Conservation (phyloP, 768 basidiomycete species). For the Trametes villosa region DNA sequence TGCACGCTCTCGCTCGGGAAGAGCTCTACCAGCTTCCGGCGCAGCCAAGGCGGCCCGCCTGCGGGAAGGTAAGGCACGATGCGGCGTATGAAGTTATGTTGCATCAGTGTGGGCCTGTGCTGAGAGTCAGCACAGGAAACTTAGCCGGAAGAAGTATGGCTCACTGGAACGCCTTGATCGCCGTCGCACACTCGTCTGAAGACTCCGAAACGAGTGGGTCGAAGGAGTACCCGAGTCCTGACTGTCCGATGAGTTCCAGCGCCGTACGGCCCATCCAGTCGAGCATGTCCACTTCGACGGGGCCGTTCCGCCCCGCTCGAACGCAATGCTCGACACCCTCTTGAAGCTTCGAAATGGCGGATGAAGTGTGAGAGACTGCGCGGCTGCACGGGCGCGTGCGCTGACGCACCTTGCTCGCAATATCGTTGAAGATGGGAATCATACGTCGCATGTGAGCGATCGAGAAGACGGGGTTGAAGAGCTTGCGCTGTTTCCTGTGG, state of each 20-base stretch:
- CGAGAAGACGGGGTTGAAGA: constrained; percentile 21
- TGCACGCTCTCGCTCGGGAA: constrained; percentile 10
- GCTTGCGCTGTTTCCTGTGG: too few relatives aligned
- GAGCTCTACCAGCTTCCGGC: background rate
- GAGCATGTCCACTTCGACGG: constrained; percentile 22
- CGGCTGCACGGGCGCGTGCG: background rate
- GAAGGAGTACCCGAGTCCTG: constrained; percentile 45
- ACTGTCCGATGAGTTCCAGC: constrained; percentile 46
- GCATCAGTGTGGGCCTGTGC: too few relatives aligned
- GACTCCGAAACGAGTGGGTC: constrained; percentile 39
- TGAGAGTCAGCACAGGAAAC: background rate
- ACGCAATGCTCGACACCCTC: background rate
- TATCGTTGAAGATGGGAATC: constrained; percentile 11
- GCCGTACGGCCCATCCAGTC: constrained; percentile 28
- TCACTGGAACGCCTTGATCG: constrained; percentile 29
- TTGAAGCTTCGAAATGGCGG: background rate
- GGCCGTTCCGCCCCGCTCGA: background rate
- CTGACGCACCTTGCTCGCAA: constrained; percentile 6
- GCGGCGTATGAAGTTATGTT: background rate
- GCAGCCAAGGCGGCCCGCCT: background rate
- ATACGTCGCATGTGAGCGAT: constrained; percentile 18
- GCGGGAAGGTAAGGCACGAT: constrained; percentile 5
- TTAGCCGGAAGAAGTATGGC: background rate
- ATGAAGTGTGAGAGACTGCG: background rate
- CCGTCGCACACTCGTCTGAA: background rate